phyloP scores from a whole-genome alignment of 768 basidiomycete species.

The Melanogaster broomeanus region DNA sequence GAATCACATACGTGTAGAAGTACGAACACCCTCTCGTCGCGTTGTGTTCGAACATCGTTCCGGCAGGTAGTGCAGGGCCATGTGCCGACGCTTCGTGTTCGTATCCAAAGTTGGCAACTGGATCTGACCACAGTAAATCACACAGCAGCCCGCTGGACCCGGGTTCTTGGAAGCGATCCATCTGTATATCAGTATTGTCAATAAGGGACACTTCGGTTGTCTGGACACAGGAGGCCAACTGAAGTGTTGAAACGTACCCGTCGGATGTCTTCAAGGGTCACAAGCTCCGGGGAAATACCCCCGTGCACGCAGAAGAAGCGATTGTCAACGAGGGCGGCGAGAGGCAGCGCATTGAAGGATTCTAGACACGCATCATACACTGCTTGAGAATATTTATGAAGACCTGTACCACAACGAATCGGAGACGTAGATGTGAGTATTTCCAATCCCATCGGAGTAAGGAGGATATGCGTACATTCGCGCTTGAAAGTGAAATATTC shows the following conservation, averaged over 20 bases:
- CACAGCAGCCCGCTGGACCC: conserved; percentile 90
- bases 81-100: conserved; percentile 60
- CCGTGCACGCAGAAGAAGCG: conserved; percentile 99
- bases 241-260: conserved; percentile 43
- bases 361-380: conserved; percentile 93
- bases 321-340: conserved; percentile 89
- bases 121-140: conserved; percentile 96
- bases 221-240: background rate
- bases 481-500: conserved; percentile 99
- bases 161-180: conserved; percentile 93
- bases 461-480: conserved; percentile 67
- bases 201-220: conserved; percentile 1
- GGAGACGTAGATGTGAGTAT: conserved; percentile 50
- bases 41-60: conserved; percentile 76
- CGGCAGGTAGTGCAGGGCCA: conserved; percentile 54
- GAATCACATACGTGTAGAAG: conserved; percentile 78
- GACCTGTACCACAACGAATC: conserved; percentile 20
- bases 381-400: conserved; percentile 31
- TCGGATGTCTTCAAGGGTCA: conserved; percentile 74
- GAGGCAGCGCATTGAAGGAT: conserved; percentile 87
- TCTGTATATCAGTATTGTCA: conserved; percentile 42
- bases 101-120: conserved; percentile 84
- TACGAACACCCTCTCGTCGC: conserved; percentile 87
- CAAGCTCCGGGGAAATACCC: conserved; percentile 86
- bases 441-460: conserved; percentile 75